Evolutionary conservation across 1,139 yeast species (phyloP), one percentile per base, ranked within the genome.

Genomic region (Geotrichum siamense): DNA sequence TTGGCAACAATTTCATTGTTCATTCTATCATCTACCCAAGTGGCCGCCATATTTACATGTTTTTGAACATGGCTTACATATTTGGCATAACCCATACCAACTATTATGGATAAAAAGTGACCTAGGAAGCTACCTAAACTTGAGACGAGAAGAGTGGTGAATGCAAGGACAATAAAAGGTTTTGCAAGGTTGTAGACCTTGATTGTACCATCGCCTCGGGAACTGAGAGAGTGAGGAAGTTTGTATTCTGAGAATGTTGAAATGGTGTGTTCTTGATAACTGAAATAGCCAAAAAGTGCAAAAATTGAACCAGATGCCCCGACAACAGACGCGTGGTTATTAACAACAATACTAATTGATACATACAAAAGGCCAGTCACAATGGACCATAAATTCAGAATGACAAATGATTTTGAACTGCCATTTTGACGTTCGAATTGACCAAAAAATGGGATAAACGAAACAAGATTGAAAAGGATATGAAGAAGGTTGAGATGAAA

Each of bases 401-500:
- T 22, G 5, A 33, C 27, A 33, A 33, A 33, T 21, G 37, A 20
- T n/a, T 33, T 33, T 19, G 37, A 6, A 20, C 37, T 33, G 5
- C 37, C 37, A 21, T 21, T 8, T 13, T 33, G 16, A 12, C 21
- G n/a, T 13, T 33, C 37, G 15, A 33, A 21, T 16, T 20, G n/a
- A 12, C 16, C 5, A 16, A 33, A 33, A 8, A 33, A 33, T 20
- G 37, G 25, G 12, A 33, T 22, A 20, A 33, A 33, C 6, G 37
- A 33, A 21, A 33, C n/a, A 5, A 33, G 27, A 22, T 33, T 33
- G 37, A 33, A 33, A 5, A 20, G 8, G n/a, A 33, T 33, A 33
- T 33, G 37, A 22, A 33, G 19, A 10, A 33, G 19, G 16, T 33
- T 33, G 15, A 33, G 27, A 33, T 33, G 37, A 20, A 33, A 33